Conservation (phyloP, 2,329 filamentous ascomycete species). For the Hypoxylon sp. region DNA sequence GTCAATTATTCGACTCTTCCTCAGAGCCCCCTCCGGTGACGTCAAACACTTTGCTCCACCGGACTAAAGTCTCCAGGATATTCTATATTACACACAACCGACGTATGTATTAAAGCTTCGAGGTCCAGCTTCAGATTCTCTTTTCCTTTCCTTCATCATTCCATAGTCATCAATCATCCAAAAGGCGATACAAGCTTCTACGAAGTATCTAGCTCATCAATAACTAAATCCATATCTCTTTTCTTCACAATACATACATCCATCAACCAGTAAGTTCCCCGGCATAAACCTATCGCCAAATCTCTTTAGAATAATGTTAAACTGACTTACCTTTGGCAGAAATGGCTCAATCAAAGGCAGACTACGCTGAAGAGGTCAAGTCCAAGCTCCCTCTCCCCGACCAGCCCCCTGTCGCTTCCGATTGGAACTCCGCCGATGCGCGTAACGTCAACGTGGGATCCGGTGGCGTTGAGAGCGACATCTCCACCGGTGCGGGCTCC, state of each 20-base stretch:
- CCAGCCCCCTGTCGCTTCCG: conserved; percentile 80
- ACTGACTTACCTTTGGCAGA: conserved; percentile 9
- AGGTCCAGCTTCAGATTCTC: not conserved
- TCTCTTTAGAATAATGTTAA: not conserved
- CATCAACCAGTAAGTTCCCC: conserved; percentile 14
- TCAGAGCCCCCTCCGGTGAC: conserved; percentile 40
- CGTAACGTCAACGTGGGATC: conserved; percentile 79
- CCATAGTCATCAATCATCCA: conserved; percentile 3
- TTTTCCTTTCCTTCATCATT: conserved; percentile 13
- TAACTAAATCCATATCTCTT: not conserved
- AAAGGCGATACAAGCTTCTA: not conserved
- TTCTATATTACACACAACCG: conserved; percentile 21
- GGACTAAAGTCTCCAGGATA: conserved; percentile 35
- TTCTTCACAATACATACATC: not conserved
- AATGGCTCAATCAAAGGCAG: conserved; percentile 69
- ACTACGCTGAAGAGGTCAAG: conserved; percentile 77
- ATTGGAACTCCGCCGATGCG: conserved; percentile 81
- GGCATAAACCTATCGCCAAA: not conserved
- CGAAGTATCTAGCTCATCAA: not conserved
- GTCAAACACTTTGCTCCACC: conserved; percentile 42
- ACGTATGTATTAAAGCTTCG: conserved; percentile 42
- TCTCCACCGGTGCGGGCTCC: conserved; percentile 65
- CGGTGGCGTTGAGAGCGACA: conserved; percentile 67
- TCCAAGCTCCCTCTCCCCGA: conserved; percentile 85
- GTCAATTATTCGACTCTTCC: conserved; percentile 29